phyloP scores from a whole-genome alignment of 257 asterid species.

The Capsicum pubescens region DNA sequence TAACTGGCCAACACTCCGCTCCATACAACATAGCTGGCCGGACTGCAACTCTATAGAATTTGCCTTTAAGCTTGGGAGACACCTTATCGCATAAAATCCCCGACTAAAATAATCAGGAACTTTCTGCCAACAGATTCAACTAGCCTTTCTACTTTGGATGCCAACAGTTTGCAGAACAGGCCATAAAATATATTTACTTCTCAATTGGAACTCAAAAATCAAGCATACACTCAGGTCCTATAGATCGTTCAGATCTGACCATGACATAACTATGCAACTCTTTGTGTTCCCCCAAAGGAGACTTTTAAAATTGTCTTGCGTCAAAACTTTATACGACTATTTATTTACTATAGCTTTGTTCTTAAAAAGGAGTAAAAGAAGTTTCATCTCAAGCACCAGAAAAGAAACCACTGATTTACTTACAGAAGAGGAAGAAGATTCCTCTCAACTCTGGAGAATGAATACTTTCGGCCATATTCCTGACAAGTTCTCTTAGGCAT shows the following conservation, averaged over 20 bases:
- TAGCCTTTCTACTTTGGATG: not conserved
- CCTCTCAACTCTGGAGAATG: not conserved
- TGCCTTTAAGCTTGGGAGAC: too few species aligned
- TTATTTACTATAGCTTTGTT: not conserved
- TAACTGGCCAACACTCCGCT: too few species aligned
- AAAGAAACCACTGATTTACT: not conserved
- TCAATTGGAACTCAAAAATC: not conserved
- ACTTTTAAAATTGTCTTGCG: not conserved
- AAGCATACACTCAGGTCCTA: not conserved
- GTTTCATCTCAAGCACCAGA: slow-evolving; percentile 1
- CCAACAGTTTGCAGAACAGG: not conserved
- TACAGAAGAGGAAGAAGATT: not conserved
- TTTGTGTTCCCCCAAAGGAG: slow-evolving; percentile 15
- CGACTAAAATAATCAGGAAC: not conserved
- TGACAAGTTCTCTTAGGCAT: not conserved
- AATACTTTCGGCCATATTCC: not conserved
- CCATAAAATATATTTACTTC: not conserved
- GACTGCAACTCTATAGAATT: too few species aligned
- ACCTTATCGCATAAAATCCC: too few species aligned
- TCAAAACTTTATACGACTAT: not conserved
- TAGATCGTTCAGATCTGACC: not conserved
- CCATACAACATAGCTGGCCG: too few species aligned
- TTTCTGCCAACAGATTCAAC: not conserved
- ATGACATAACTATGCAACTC: not conserved
- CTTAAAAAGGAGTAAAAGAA: slow-evolving; percentile 24